Evolutionary conservation across 73 alveolate genomes (phyloP).

Genomic region (Stentor roeselii): DNA sequence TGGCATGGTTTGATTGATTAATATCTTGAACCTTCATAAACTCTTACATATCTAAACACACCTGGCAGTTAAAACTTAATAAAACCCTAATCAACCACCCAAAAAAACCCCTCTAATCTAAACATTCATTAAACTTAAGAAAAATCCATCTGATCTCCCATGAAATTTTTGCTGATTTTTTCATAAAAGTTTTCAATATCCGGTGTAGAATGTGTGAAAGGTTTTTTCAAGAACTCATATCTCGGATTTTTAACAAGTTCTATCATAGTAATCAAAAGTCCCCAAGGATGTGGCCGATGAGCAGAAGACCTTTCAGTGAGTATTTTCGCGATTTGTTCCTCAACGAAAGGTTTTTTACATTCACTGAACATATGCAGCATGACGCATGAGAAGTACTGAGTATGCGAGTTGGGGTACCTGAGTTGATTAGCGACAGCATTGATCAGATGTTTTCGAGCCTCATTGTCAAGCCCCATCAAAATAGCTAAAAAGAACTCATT

Average conservation of each 20-base stretch:
- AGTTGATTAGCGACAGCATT: conserved; percentile 84
- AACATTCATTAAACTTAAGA: too few relatives aligned
- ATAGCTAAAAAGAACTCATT: conserved; percentile 63
- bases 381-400: conserved; percentile 79
- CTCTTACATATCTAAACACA: too few relatives aligned
- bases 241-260: conserved; percentile 76
- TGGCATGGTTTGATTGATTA: too few relatives aligned
- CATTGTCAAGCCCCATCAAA: conserved; percentile 51
- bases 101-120: too few relatives aligned
- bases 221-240: conserved; percentile 58
- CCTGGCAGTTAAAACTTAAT: too few relatives aligned
- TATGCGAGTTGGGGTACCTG: conserved; percentile 88
- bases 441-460: conserved; percentile 65
- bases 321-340: conserved; percentile 71
- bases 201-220: conserved; percentile 38
- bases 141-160: not conserved
- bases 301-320: conserved; percentile 83
- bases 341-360: conserved; percentile 47
- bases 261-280: conserved; percentile 78
- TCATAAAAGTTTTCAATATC: conserved; percentile 18
- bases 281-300: conserved; percentile 96
- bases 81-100: too few relatives aligned
- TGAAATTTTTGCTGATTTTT: conserved; percentile 13
- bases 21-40: too few relatives aligned
- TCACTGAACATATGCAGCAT: conserved; percentile 62